A percentile compares a stretch with the other conserved stretches of the same genome.
Conservation (phyloP, 2,329 filamentous ascomycete genomes). For the Beauveria scarabaeidicola region DNA sequence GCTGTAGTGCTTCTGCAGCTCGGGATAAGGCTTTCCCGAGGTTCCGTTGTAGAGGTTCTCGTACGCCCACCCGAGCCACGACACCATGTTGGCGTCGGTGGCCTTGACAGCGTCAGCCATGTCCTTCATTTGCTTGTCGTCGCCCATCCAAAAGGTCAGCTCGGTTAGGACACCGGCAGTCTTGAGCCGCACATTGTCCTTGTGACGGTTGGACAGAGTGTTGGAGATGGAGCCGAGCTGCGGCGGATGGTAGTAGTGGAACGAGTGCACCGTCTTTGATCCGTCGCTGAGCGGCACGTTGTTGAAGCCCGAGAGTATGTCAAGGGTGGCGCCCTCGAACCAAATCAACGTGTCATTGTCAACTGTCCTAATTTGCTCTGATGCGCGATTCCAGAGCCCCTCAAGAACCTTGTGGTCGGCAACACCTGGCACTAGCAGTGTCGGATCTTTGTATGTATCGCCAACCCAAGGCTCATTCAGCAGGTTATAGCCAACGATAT, state of each 20-base stretch:
- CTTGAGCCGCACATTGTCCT: constrained; percentile 14
- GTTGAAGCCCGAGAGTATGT: constrained; percentile 15
- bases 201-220: constrained; percentile 13
- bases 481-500: constrained; percentile 15
- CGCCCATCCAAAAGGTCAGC: constrained; percentile 15
- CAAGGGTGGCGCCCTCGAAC: constrained; percentile 15
- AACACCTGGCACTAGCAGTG: constrained; percentile 12
- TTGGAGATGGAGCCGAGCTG: constrained; percentile 14
- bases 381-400: constrained; percentile 15
- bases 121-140: constrained; percentile 13
- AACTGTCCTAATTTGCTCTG: constrained; percentile 13
- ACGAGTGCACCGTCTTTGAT: constrained; percentile 15
- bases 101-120: constrained; percentile 14
- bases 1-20: constrained; percentile 14
- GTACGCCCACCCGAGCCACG: constrained; percentile 16
- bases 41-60: constrained; percentile 15
- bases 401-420: constrained; percentile 13
- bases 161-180: constrained; percentile 15
- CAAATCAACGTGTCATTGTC: constrained; percentile 16
- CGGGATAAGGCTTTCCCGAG: constrained; percentile 11
- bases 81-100: constrained; percentile 14
- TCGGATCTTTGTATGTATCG: constrained; percentile 13
- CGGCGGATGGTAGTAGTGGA: constrained; percentile 16
- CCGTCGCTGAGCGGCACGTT: constrained; percentile 15
- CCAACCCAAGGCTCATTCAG: constrained; percentile 16